Conservation (phyloP, 2,329 filamentous ascomycete genomes). For the Polytolypa hystricis region DNA sequence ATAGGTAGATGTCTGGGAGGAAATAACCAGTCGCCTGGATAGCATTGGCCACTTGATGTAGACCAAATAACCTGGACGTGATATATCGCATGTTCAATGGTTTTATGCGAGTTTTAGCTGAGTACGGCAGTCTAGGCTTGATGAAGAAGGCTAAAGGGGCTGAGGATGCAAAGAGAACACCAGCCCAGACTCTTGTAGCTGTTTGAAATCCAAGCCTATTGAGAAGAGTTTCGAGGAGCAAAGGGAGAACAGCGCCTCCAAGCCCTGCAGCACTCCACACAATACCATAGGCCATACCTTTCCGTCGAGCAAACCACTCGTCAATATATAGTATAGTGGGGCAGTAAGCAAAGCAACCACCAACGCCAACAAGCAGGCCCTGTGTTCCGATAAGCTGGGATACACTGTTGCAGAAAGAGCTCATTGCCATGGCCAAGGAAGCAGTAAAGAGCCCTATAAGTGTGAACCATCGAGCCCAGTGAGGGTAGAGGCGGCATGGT, state of each 20-base stretch:
- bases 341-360: constrained; percentile 41
- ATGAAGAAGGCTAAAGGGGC: constrained; percentile 25
- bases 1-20: constrained; percentile 27
- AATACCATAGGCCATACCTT: constrained; percentile 42
- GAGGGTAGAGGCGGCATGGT: constrained; percentile 27
- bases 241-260: constrained; percentile 21
- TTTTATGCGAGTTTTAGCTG: constrained; percentile 6
- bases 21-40: constrained; percentile 26
- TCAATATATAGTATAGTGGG: constrained; percentile 41
- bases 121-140: constrained; percentile 17
- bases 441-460: constrained; percentile 29
- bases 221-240: constrained; percentile 20
- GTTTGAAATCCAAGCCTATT: constrained; percentile 17
- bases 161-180: constrained; percentile 27
- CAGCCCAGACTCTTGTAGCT: constrained; percentile 16
- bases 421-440: constrained; percentile 23
- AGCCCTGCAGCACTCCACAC: constrained; percentile 33
- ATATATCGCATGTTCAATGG: constrained; percentile 24
- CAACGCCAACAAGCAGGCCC: constrained; percentile 33
- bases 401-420: constrained; percentile 33
- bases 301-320: constrained; percentile 43
- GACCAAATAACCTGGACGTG: constrained; percentile 26
- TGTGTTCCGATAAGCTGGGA: constrained; percentile 34
- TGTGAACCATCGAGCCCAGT: constrained; percentile 24
- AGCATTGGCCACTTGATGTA: constrained; percentile 38